Conservation (phyloP, 768 basidiomycete genomes). For the Amanita rimosa region DNA sequence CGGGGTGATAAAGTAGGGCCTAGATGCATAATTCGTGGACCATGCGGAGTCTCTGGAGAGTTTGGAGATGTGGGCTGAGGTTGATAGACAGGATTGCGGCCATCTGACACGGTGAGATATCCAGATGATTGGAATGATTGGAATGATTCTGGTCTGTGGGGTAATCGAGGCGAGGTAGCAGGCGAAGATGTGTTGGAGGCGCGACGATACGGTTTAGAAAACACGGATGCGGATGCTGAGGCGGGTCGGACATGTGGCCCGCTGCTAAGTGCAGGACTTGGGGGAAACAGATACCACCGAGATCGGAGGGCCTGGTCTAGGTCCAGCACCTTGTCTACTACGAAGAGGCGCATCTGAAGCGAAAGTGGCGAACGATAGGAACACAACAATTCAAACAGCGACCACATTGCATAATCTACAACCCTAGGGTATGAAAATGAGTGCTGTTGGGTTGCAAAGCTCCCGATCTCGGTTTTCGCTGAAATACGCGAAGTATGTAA, state of each 20-base stretch:
- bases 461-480: slow-evolving; percentile 16
- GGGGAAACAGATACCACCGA: slow-evolving; percentile 13
- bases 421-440: slow-evolving; percentile 35
- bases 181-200: slow-evolving; percentile 32
- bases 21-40: slow-evolving; percentile 48
- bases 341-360: slow-evolving; percentile 53
- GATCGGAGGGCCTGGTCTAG: slow-evolving; percentile 40
- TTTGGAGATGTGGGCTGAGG: slow-evolving; percentile 19
- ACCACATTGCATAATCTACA: slow-evolving; percentile 67
- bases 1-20: slow-evolving; percentile 35
- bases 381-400: slow-evolving; percentile 54
- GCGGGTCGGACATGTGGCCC: slow-evolving; percentile 26
- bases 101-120: slow-evolving; percentile 9
- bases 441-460: slow-evolving; percentile 12
- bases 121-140: slow-evolving; percentile 1
- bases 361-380: slow-evolving; percentile 50
- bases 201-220: slow-evolving; percentile 44
- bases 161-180: slow-evolving; percentile 26
- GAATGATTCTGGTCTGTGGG: slow-evolving; percentile 20
- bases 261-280: slow-evolving; percentile 14
- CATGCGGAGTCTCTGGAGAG: slow-evolving; percentile 16
- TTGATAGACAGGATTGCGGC: slow-evolving; percentile 15
- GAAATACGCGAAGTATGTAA: slow-evolving; percentile 21
- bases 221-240: slow-evolving; percentile 41
- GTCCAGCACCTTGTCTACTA: slow-evolving; percentile 49